Evolutionary conservation across 2,329 filamentous ascomycete genomes (phyloP).

Genomic region (Colletotrichum costaricense): DNA sequence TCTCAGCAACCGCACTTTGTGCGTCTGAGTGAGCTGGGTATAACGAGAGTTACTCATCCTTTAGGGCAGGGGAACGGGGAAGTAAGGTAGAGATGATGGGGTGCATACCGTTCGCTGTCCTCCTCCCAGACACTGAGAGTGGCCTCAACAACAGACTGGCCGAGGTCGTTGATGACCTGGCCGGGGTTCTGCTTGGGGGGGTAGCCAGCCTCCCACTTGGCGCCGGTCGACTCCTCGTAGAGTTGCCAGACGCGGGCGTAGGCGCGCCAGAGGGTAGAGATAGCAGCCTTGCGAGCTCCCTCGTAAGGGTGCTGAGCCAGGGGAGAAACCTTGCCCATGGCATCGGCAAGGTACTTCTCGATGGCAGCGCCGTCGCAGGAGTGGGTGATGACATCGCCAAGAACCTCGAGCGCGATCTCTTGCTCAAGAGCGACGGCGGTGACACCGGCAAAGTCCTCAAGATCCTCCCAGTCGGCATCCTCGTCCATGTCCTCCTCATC

Average conservation of each 20-base stretch:
- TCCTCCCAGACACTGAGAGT: conserved; percentile 89
- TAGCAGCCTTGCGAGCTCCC: conserved; percentile 90
- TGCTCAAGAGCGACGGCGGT: conserved; percentile 95
- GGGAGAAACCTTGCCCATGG: conserved; percentile 82
- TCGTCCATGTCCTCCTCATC: conserved; percentile 71
- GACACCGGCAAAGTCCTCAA: conserved; percentile 85
- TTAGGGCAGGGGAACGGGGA: conserved; percentile 43
- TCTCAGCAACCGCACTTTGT: conserved; percentile 88
- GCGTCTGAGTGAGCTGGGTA: conserved; percentile 99
- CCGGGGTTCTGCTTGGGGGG: conserved; percentile 85
- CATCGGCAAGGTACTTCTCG: conserved; percentile 88
- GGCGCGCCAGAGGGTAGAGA: conserved; percentile 91
- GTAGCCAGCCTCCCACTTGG: conserved; percentile 91
- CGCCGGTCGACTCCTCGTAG: conserved; percentile 80
- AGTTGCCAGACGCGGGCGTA: conserved; percentile 92
- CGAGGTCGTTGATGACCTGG: conserved; percentile 84
- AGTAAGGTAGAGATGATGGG: conserved; percentile 15
- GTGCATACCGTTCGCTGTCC: conserved; percentile 90
- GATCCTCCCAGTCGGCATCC: conserved; percentile 82
- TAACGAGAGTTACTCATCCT: conserved; percentile 95
- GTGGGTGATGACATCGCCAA: conserved; percentile 91
- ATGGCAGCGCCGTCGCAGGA: conserved; percentile 79
- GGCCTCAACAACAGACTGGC: conserved; percentile 84
- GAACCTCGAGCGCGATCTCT: conserved; percentile 94
- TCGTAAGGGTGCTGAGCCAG: conserved; percentile 92